These are phyloP conservation scores for Scopulariopsis brevicaulis DNA, from an alignment of 2,329 filamentous ascomycete genomes.

Conservation along the genomic window DNA sequence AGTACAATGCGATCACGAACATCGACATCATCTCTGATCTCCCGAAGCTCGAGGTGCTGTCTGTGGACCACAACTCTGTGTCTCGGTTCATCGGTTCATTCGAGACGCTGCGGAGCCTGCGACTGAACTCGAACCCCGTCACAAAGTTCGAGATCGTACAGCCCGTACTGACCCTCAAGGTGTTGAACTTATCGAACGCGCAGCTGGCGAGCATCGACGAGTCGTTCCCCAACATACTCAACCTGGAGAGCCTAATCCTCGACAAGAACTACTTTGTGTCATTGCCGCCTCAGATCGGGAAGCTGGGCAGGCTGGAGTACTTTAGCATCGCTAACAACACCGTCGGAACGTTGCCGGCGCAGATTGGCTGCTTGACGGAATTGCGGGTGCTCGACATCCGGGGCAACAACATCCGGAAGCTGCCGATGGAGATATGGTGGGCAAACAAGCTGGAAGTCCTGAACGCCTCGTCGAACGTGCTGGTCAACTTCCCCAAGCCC, in stretches of 20 bases:
- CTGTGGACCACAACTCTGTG: slow-evolving; percentile 85
- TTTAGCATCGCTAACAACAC: slow-evolving; percentile 92
- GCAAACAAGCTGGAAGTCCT: slow-evolving; percentile 81
- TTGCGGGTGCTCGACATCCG: slow-evolving; percentile 78
- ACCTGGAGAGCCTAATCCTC: slow-evolving; percentile 75
- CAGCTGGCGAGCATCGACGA: slow-evolving; percentile 87
- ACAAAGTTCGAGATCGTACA: slow-evolving; percentile 80
- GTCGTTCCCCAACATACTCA: slow-evolving; percentile 77
- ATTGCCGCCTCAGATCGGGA: slow-evolving; percentile 74
- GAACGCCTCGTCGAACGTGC: slow-evolving; percentile 89
- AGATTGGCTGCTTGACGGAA: slow-evolving; percentile 80
- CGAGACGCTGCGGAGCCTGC: slow-evolving; percentile 68
- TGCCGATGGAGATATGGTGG: slow-evolving; percentile 95
- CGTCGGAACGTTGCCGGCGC: slow-evolving; percentile 69
- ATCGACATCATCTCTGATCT: slow-evolving; percentile 81
- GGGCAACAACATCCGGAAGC: slow-evolving; percentile 81
- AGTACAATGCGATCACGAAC: slow-evolving; percentile 81
- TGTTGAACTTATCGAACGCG: slow-evolving; percentile 80
- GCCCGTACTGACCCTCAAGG: slow-evolving; percentile 69
- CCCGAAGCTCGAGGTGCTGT: slow-evolving; percentile 76
- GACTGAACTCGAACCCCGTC: slow-evolving; percentile 89
- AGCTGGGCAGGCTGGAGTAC: slow-evolving; percentile 71
- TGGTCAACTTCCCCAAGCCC: slow-evolving; percentile 84
- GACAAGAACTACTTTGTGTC: slow-evolving; percentile 96
- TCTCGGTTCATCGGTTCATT: slow-evolving; percentile 89